Conservation (phyloP, 2,329 filamentous ascomycete species). For the Mycosphaerella arachidis region DNA sequence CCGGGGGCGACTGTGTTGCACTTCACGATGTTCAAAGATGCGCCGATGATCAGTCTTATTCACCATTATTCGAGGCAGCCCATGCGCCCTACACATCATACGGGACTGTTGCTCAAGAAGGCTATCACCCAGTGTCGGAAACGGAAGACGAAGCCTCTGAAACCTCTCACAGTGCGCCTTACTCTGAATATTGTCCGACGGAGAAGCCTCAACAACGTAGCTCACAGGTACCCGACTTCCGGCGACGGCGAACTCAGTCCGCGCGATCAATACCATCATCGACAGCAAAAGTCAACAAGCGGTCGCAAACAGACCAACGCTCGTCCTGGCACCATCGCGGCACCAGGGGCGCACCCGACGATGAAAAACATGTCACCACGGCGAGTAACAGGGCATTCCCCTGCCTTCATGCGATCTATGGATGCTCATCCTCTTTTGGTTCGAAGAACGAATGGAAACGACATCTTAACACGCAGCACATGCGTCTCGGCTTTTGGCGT, state of each 20-base stretch:
- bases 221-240: constrained; percentile 12
- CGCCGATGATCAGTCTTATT: constrained; percentile 14
- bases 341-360: neutral
- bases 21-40: constrained; percentile 24
- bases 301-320: constrained; percentile 10
- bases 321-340: constrained; percentile 6
- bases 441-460: constrained; percentile 96
- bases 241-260: constrained; percentile 16
- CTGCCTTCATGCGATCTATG: constrained; percentile 75
- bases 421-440: constrained; percentile 66
- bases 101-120: constrained; percentile 18
- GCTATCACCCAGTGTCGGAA: constrained; percentile 21
- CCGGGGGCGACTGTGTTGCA: constrained; percentile 14
- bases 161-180: constrained; percentile 6
- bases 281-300: constrained; percentile 14
- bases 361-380: neutral
- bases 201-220: neutral
- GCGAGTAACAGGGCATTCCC: constrained; percentile 50
- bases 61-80: constrained; percentile 9
- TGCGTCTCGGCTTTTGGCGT: constrained; percentile 68
- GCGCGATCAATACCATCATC: constrained; percentile 5
- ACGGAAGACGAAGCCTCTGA: constrained; percentile 4
- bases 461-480: constrained; percentile 74
- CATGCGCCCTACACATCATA: constrained; percentile 1
- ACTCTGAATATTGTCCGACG: neutral